Evolutionary conservation across 2,329 filamentous ascomycete species (phyloP), one percentile per base, ranked within the genome.

Genomic region (Aspergillus novofumigatus): DNA sequence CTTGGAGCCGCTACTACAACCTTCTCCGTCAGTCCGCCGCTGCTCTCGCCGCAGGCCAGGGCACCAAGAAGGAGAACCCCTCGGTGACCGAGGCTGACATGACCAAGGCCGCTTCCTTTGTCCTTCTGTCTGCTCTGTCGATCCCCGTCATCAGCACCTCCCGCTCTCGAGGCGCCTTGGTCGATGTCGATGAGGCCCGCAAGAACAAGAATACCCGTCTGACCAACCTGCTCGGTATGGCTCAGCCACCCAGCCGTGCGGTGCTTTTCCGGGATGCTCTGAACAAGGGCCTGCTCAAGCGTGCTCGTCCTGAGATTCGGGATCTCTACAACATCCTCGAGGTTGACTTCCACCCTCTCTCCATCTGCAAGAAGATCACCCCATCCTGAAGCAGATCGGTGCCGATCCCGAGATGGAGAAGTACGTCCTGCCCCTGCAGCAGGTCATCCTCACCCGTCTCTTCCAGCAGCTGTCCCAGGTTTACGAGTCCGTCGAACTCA

Each of bases 401-500:
- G 87, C 88, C 59, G 93, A 99, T 71, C 82, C 90, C 51, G 93
- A 97, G 77, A 96, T 99, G 93, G 87, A 94, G 80, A 94, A 94
- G 79, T 99, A 99, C 74, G 91, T 99, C 61, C 80, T 89, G 65
- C 94, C 94, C 69, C 86, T 99, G 54, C 94, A 99, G 81, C 94
- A 99, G 80, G 94, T 99, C 72, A 99, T 99, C 65, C 86, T 99
- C 59, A 99, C 94, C 55, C 90, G 94, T 64, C 87, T 99, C 57
- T 99, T 99, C 86, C 94, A 99, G 82, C 94, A 99, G 78, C 82
- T 99, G 61, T 97, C 94, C 44, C 94, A 99, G 77, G 94, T 99
- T 54, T 99, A 99, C 78, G 95, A 97, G 77, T 96, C 94, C 49
- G 93, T 99, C 56, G 92, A 97, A 74, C 84, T 99, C 60, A 85